A percentile compares a stretch with the other conserved stretches of the same genome.
These are phyloP conservation scores for Chaetomium cochliodes DNA, from an alignment of 495 filamentous ascomycete genomes.

Conservation along the genomic window DNA sequence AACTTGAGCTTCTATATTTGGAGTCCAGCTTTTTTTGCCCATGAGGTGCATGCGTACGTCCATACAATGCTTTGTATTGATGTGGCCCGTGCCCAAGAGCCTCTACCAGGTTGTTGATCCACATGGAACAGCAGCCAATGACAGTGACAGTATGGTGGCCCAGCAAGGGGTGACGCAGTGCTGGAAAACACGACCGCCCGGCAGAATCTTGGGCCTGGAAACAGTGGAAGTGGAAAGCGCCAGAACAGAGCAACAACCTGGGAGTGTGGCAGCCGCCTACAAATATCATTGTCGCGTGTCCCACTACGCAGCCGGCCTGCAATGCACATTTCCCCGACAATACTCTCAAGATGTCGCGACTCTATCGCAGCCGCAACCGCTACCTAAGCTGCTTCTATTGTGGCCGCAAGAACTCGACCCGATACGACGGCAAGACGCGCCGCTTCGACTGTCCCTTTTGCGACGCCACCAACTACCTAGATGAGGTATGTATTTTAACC, in stretches of 20 bases:
- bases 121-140: neutral
- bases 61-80: neutral
- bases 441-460: slow-evolving; percentile 71
- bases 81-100: neutral
- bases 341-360: slow-evolving; percentile 33
- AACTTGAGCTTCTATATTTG: too few species aligned
- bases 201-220: slow-evolving; percentile 28
- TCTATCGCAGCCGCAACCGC: slow-evolving; percentile 25
- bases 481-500: slow-evolving; percentile 55
- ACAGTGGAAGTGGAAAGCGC: too few species aligned
- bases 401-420: slow-evolving; percentile 57
- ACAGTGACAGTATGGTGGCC: neutral
- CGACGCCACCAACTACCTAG: slow-evolving; percentile 79
- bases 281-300: neutral
- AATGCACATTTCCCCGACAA: slow-evolving; percentile 15
- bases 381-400: slow-evolving; percentile 75
- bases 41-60: too few species aligned
- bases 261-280: neutral
- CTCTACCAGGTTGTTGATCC: neutral
- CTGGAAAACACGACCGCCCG: slow-evolving; percentile 37
- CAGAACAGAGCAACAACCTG: too few species aligned
- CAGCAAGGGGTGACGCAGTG: neutral
- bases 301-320: slow-evolving; percentile 12
- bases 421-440: slow-evolving; percentile 50
- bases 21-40: too few species aligned